Conservation (phyloP, 805 yeast species). For the Saccharomyces cerevisiae region DNA sequence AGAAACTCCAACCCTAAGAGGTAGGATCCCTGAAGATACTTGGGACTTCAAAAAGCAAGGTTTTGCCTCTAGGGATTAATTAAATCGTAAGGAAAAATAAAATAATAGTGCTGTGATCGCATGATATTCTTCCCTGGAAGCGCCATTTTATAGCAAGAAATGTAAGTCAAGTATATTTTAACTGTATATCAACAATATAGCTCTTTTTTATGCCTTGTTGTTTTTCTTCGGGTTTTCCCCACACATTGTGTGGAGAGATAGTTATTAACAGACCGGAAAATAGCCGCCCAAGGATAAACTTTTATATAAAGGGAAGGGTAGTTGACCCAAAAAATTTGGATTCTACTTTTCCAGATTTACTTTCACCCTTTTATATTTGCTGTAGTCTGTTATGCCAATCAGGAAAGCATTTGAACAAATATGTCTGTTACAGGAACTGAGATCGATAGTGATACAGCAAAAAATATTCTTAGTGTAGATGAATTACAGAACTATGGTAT, state of each 20-base stretch:
- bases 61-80: conserved; percentile 31
- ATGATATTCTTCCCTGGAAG: not conserved
- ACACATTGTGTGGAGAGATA: not conserved
- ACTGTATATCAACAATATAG: not conserved
- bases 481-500: conserved; percentile 60
- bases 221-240: not conserved
- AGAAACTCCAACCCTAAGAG: conserved; percentile 88
- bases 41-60: conserved; percentile 61
- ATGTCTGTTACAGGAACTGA: conserved; percentile 12
- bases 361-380: not conserved
- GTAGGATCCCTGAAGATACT: conserved; percentile 92
- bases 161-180: not conserved
- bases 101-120: not conserved
- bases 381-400: not conserved
- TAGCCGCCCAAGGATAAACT: not conserved
- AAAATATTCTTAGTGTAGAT: conserved; percentile 34
- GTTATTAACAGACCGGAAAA: not conserved
- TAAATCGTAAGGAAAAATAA: conserved; percentile 4
- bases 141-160: not conserved
- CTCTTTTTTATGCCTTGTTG: not conserved
- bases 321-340: not conserved
- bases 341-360: not conserved
- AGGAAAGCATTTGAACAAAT: not conserved
- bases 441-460: conserved; percentile 16
- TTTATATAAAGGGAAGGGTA: not conserved